Conservation (phyloP, 2,329 filamentous ascomycete species). For the Monilinia vaccinii-corymbosi region DNA sequence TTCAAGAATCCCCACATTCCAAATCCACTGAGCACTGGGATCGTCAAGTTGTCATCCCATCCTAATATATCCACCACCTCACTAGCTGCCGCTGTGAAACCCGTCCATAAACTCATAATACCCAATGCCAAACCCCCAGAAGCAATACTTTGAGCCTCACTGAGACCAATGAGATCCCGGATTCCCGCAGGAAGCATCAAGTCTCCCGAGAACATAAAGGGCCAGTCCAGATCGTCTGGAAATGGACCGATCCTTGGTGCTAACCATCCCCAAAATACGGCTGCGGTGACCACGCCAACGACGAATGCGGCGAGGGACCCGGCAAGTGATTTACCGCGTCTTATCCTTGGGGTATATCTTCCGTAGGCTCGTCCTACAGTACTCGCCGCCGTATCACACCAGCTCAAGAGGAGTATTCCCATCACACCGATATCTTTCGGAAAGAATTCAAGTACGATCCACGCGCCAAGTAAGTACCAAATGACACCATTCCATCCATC, state of each 20-base stretch:
- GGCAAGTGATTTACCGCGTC: constrained; percentile 83
- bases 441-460: constrained; percentile 75
- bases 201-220: constrained; percentile 73
- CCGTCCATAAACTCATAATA: constrained; percentile 76
- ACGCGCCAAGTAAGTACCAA: constrained; percentile 88
- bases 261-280: constrained; percentile 80
- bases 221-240: constrained; percentile 56
- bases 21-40: constrained; percentile 80
- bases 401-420: constrained; percentile 81
- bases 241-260: constrained; percentile 60
- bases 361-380: constrained; percentile 90
- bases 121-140: constrained; percentile 65
- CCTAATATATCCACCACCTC: constrained; percentile 88
- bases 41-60: constrained; percentile 96
- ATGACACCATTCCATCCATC: constrained; percentile 94
- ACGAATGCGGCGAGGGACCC: constrained; percentile 77
- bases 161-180: constrained; percentile 52
- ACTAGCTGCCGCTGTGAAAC: constrained; percentile 79
- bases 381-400: constrained; percentile 95
- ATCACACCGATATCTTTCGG: constrained; percentile 91
- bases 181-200: constrained; percentile 59
- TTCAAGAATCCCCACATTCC: constrained; percentile 90
- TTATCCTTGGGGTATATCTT: constrained; percentile 75
- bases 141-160: constrained; percentile 49
- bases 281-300: constrained; percentile 74